Evolutionary conservation across 2,329 filamentous ascomycete species (phyloP), one percentile per base, ranked within the genome.

Genomic region (Rhynchosporium agropyri): DNA sequence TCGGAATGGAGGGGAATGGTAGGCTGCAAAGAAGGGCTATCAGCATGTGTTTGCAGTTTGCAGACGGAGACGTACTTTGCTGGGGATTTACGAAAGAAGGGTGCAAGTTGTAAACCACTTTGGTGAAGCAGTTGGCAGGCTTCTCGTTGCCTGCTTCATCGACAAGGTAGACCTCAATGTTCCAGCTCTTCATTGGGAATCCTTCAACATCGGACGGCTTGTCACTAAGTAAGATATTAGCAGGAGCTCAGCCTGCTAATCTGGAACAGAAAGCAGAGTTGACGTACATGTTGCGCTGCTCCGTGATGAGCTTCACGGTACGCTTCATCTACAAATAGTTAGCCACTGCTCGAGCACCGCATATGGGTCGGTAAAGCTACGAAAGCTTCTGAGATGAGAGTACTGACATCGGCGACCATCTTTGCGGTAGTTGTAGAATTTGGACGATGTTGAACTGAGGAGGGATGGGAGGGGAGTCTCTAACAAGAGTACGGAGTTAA

Each of bases 131-230:
- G 69, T 81, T 91, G 60, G 94, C 92, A 7, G 90, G 84, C 58
- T 92, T 83, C 77, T 96, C 88, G 70, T 95, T 90, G 70, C 92
- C 93, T 67, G 91, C 86, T 71, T 96, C 90, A 69, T 97, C 92
- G 61, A 97, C 77, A 58, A 98, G 77, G 78, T 86, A 91, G 70
- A 99, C 82, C 77, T 90, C 88, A 75, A 98, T 90, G 69, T 85
- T 92, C 95, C 95, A 99, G 78, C 86, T 83, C 76, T 95, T 89
- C 86, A 97, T 93, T 10, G 95, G 95, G 73, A 93, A 97, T 3
- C 92, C 92, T 71, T 93, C 90, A 68, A 92, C 84, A 45, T 89
- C 89, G 13, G 91, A 89, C 26, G 90, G 87, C 75, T 93, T 92
- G 73, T 91, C 86, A 74, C 89, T 92, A 74, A 75, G 72, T 31